phyloP scores from a whole-genome alignment of 2,329 filamentous ascomycete species.

The Microdochium trichocladiopsis region DNA sequence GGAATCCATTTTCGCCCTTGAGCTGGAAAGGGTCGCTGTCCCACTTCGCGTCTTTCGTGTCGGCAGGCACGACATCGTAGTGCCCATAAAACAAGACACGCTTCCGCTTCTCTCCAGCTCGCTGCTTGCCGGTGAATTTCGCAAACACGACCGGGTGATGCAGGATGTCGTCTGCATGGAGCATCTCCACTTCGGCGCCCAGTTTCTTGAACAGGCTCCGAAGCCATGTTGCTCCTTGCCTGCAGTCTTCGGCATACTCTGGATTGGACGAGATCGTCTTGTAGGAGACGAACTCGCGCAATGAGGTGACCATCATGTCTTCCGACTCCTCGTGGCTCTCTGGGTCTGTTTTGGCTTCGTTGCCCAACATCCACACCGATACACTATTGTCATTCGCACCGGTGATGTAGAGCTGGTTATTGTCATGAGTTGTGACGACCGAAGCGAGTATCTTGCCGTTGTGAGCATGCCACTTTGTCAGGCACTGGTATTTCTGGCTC shows the following conservation, averaged over 20 bases:
- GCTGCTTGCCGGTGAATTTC: constrained; percentile 71
- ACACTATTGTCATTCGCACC: constrained; percentile 89
- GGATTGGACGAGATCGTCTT: constrained; percentile 85
- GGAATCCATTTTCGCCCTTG: constrained; percentile 80
- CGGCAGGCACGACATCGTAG: constrained; percentile 92
- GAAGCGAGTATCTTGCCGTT: constrained; percentile 83
- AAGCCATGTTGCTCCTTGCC: constrained; percentile 84
- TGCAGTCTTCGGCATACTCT: constrained; percentile 85
- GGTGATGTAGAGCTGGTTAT: constrained; percentile 81
- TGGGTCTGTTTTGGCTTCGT: constrained; percentile 29
- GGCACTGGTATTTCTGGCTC: constrained; percentile 76
- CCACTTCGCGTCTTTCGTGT: constrained; percentile 79
- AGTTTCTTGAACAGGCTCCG: constrained; percentile 87
- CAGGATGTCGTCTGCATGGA: constrained; percentile 65
- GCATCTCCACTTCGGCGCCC: constrained; percentile 81
- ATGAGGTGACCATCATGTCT: constrained; percentile 58
- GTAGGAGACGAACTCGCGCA: constrained; percentile 84
- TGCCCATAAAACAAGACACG: constrained; percentile 96
- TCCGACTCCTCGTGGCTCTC: constrained; percentile 29
- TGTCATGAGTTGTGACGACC: constrained; percentile 61
- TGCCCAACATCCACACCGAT: constrained; percentile 74
- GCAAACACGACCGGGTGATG: constrained; percentile 93
- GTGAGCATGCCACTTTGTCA: constrained; percentile 76
- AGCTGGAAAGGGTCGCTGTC: constrained; percentile 82
- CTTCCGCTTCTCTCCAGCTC: constrained; percentile 61